Conservation (phyloP, 805 yeast species). For the Cyberlindnera samutprakarnensis region DNA sequence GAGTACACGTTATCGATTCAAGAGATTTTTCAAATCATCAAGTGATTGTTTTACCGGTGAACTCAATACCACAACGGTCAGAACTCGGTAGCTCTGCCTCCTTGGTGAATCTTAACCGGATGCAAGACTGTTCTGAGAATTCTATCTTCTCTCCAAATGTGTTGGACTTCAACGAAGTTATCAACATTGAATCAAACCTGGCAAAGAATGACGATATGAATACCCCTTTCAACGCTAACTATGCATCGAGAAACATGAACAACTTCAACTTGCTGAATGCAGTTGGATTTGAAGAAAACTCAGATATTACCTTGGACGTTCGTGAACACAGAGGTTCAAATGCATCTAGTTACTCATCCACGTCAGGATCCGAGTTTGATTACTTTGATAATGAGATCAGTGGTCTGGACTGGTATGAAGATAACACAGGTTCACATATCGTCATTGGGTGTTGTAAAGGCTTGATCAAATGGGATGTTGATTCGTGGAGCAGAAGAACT, state of each 20-base stretch:
- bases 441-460: slow-evolving; percentile 64
- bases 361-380: slow-evolving; percentile 16
- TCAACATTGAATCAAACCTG: slow-evolving; percentile 12
- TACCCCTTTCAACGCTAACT: slow-evolving; percentile 1
- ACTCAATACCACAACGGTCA: slow-evolving; percentile 8
- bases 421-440: slow-evolving; percentile 41
- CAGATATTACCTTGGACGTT: slow-evolving; percentile 9
- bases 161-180: slow-evolving; percentile 18
- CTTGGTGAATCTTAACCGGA: slow-evolving; percentile 2
- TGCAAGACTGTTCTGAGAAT: neutral
- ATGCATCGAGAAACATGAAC: slow-evolving; percentile 16
- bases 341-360: slow-evolving; percentile 3
- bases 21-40: slow-evolving; percentile 69
- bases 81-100: slow-evolving; percentile 6
- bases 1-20: slow-evolving; percentile 79
- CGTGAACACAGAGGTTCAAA: slow-evolving; percentile 8
- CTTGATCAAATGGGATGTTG: slow-evolving; percentile 60
- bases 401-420: slow-evolving; percentile 54
- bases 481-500: slow-evolving; percentile 54
- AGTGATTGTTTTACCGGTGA: slow-evolving; percentile 58
- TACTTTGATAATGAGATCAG: slow-evolving; percentile 42
- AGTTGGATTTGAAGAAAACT: slow-evolving; percentile 10
- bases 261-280: slow-evolving; percentile 19
- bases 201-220: neutral
- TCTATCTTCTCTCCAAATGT: slow-evolving; percentile 14